Evolutionary conservation across 495 filamentous ascomycete genomes (phyloP), one percentile per base, ranked within the genome.

Genomic region (Aspergillus indologenus): DNA sequence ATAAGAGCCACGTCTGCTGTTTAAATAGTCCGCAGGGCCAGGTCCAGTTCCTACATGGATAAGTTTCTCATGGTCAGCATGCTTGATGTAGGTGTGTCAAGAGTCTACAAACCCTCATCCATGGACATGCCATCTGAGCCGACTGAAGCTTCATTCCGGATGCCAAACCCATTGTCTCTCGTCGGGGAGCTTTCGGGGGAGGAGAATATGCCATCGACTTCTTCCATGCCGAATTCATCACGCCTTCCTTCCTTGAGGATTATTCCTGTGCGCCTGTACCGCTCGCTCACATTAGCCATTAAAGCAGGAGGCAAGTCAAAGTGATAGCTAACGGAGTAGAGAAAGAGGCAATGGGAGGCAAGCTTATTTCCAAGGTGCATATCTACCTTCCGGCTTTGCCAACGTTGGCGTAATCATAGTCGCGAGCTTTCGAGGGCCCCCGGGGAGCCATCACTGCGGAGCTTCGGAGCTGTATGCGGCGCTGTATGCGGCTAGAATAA

Each of bases 151-250:
- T 75, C 70, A 43, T 65, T 65, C 7, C 65, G 60, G 20, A 53
- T 57, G 34, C 67, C 56, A 52, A 75, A 67, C 9, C 71, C 74
- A 59, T 76, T 75, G 29, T 67, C 65, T 60, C 72, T 70, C 14
- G 77, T 61, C 53, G 78, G 76, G 18, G 84, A 78, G 59, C 87
- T 89, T 56, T 81, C 84, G 26, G 93, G 92, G 12, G 93, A 96
- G 3, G 92, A 96, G 72, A 96, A 98, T 62, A 96, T 84, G 50
- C 81, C 81, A 22, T 90, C 88, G 54, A 96, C 80, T 34, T 86
- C 85, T 70, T 98, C 91, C 74, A 98, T 83, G 71, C 95, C 94
- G 80, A 96, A 77, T 68, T 92, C 94, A 74, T 98, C 91, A 74
- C 91, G 87, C 53, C 88, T 75, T 44, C 90, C 90, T 72, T 97